These are phyloP conservation scores for Camellia lanceoleosa DNA, from an alignment of 148 eudicot species.

Conservation along the genomic window DNA sequence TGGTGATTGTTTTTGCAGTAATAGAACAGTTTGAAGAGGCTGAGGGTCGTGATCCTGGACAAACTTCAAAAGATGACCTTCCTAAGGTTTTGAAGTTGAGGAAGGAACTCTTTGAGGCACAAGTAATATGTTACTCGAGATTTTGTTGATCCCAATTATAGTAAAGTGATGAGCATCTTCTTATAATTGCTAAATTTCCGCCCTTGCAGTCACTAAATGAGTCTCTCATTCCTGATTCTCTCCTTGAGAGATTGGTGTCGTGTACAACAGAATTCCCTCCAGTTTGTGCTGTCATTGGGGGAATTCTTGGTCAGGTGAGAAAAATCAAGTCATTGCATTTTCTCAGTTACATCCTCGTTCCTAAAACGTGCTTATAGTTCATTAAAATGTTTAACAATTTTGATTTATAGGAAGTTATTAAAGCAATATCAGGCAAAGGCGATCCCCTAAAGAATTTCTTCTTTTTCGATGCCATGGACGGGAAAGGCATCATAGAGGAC, in stretches of 20 bases:
- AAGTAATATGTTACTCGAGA: no score
- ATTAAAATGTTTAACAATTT: background rate
- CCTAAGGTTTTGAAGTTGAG: no score
- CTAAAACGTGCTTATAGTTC: background rate
- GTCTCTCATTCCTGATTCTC: constrained; percentile 80
- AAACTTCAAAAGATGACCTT: no score
- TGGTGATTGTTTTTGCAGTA: no score
- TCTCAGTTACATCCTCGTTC: background rate
- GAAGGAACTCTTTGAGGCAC: no score
- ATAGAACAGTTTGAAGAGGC: no score
- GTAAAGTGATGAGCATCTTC: no score
- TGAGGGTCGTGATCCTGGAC: no score
- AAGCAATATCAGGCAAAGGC: constrained; percentile 94
- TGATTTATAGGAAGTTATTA: constrained; percentile 76
- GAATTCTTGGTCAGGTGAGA: constrained; percentile 92
- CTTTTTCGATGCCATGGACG: constrained; percentile 84
- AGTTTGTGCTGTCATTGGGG: constrained; percentile 90
- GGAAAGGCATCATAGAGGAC: constrained; percentile 92
- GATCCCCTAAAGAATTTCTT: constrained; percentile 90
- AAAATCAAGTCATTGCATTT: background rate
- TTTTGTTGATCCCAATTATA: no score
- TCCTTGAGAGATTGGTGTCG: constrained; percentile 62
- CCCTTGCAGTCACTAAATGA: constrained; percentile 60
- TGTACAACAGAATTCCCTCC: constrained; percentile 74
- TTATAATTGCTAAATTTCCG: background rate